Percentiles rank a stretch among this genome's conserved stretches.
Evolutionary conservation across 306 rosid species (phyloP).

Genomic region (Cucurbita moschata): DNA sequence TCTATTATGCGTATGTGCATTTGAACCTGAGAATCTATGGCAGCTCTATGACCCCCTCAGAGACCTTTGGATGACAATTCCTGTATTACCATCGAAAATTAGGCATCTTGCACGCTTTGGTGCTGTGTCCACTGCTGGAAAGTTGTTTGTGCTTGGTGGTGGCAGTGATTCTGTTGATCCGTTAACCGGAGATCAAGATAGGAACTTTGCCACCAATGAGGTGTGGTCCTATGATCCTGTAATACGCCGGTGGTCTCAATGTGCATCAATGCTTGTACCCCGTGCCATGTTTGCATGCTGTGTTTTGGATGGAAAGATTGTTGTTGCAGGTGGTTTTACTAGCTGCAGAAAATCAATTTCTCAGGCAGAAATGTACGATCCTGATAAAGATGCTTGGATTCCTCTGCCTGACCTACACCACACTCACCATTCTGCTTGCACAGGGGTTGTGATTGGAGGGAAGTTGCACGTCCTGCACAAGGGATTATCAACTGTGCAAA

Average conservation of each 20-base stretch:
- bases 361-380: conserved; percentile 90
- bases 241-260: conserved; percentile 55
- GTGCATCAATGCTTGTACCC: conserved; percentile 79
- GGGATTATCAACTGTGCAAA: conserved; percentile 76
- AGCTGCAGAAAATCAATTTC: conserved; percentile 86
- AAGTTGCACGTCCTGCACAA: conserved; percentile 83
- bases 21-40: conserved; percentile 92
- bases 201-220: conserved; percentile 86
- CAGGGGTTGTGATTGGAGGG: conserved; percentile 72
- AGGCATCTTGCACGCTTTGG: conserved; percentile 88
- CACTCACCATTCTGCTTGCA: conserved; percentile 83
- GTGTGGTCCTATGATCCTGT: conserved; percentile 97
- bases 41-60: conserved; percentile 77
- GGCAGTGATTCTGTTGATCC: conserved; percentile 95
- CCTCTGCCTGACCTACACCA: conserved; percentile 76
- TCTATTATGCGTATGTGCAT: conserved; percentile 74
- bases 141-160: conserved; percentile 90
- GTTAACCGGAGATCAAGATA: conserved; percentile 89
- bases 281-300: conserved; percentile 98
- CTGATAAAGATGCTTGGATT: conserved; percentile 67
- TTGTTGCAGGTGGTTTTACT: conserved; percentile 94
- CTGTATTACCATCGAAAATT: conserved; percentile 79
- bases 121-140: conserved; percentile 70
- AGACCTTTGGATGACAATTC: conserved; percentile 90
- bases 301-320: conserved; percentile 73